Evolutionary conservation across 2,329 filamentous ascomycete genomes (phyloP), one percentile per base, ranked within the genome.

Genomic region (Trichocomaceae sp.): DNA sequence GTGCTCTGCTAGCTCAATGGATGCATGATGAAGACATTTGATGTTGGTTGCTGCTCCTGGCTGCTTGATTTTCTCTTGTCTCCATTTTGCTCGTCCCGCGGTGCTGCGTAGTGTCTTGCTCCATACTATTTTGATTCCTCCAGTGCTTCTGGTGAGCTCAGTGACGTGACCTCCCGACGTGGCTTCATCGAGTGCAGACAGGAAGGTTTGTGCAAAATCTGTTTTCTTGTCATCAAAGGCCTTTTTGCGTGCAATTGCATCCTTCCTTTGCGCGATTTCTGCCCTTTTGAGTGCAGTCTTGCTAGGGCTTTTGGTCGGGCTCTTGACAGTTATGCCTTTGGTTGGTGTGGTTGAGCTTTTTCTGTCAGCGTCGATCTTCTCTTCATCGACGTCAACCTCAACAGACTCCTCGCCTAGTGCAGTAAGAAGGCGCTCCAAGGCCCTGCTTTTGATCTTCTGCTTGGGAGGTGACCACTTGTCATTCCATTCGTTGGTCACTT

Each of bases 1-100:
- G 68, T 95, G 95, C 53, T 88, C 84, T 0, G 91, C 89, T 2
- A 97, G 82, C 67, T 97, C 91, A 64, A 97, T 96, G 15, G 79
- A 83, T 9, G 89, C 90, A 63, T 82, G 72, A 68, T 92, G 83
- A 55, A 72, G 69, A 45, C 50, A 42, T 26, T 48, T 48, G 42
- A 26, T 37, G 5, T 50, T 31, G 2, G 50, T 19, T 2, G 60
- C 57, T 7, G 57, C 20, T 2, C 61, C 57, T 7, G 57, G 4
- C 31, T 50, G 66, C 67, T 59, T 71, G 13, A 78, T 68, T 12
- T 77, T 80, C 63, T 85, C 84, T 20, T 82, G 78, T 60, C 79
- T 83, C 86, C 86, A 90, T 62, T 82, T 85, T 26, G 87, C 87
- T 41, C 86, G 79, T 0, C 76, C 83, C 35, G 83, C 83, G 0